phyloP scores from a whole-genome alignment of 2,329 filamentous ascomycete species.

The Cladosporium colombiae region DNA sequence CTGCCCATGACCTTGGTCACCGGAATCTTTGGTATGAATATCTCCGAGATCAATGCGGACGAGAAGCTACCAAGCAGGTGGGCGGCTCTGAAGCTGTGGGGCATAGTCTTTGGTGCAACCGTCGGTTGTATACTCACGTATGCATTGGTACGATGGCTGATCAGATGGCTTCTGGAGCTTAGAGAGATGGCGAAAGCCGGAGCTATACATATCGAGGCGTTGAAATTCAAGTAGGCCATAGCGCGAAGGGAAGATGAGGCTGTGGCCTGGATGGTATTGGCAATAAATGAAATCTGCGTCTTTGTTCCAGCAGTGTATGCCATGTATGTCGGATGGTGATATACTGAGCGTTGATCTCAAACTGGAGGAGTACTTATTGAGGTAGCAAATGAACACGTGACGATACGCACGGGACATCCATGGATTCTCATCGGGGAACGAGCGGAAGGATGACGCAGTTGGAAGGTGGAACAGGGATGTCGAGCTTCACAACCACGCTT shows the following conservation, averaged over 20 bases:
- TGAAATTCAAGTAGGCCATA: neutral
- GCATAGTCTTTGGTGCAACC: neutral
- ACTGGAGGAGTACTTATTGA: too few species aligned
- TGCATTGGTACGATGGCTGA: neutral
- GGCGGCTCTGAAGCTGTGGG: neutral
- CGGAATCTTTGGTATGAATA: slow-evolving; percentile 26
- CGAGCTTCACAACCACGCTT: neutral
- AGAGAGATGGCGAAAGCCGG: neutral
- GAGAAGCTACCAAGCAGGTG: neutral
- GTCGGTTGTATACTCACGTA: neutral
- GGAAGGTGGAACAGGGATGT: neutral
- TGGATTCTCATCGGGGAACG: too few species aligned
- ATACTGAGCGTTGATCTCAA: too few species aligned
- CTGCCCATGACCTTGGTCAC: slow-evolving; percentile 23
- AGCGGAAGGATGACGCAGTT: neutral
- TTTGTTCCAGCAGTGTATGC: too few species aligned
- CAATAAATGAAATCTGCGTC: too few species aligned
- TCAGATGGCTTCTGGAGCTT: neutral
- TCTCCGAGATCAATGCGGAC: slow-evolving; percentile 13
- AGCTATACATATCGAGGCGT: neutral
- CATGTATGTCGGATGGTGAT: too few species aligned
- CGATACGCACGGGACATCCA: too few species aligned
- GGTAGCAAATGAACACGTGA: too few species aligned
- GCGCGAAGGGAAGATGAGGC: too few species aligned
- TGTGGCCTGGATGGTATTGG: too few species aligned